These are phyloP conservation scores for Daedaleopsis nitida DNA, from an alignment of 768 basidiomycete species.

Conservation along the genomic window DNA sequence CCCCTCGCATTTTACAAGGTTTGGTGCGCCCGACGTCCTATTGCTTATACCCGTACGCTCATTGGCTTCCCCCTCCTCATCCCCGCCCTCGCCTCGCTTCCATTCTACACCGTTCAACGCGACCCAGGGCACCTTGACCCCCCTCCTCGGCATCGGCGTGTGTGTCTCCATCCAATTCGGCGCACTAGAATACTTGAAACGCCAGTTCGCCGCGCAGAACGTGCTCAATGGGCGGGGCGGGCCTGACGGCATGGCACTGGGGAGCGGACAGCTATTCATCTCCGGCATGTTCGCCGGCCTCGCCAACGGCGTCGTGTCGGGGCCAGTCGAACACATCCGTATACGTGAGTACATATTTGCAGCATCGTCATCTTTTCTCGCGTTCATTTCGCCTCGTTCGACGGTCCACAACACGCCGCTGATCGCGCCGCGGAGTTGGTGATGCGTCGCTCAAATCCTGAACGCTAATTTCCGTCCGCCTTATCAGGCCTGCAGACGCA, in stretches of 20 bases:
- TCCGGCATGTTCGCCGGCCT: conserved; percentile 87
- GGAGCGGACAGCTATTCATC: conserved; percentile 63
- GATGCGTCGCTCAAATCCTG: background rate
- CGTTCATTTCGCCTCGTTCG: background rate
- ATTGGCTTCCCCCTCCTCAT: background rate
- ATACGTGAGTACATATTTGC: conserved; percentile 66
- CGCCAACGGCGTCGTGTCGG: conserved; percentile 90
- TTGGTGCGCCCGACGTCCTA: conserved; percentile 11
- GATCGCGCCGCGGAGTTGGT: background rate
- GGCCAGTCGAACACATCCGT: conserved; percentile 96
- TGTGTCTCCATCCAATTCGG: conserved; percentile 98
- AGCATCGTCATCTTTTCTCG: background rate
- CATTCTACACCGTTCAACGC: background rate
- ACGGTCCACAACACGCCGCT: background rate
- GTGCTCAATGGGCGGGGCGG: conserved; percentile 60
- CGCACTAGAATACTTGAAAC: conserved; percentile 83
- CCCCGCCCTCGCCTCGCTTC: background rate
- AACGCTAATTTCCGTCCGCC: background rate
- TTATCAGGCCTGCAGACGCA: conserved; percentile 86
- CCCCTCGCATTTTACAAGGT: conserved; percentile 97
- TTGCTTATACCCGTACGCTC: background rate
- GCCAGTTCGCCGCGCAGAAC: conserved; percentile 72
- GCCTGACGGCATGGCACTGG: conserved; percentile 60
- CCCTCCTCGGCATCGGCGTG: conserved; percentile 87
- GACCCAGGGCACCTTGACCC: conserved; percentile 82